Evolutionary conservation across 2,329 filamentous ascomycete species (phyloP).

Genomic region (Calonectria leucothoes): DNA sequence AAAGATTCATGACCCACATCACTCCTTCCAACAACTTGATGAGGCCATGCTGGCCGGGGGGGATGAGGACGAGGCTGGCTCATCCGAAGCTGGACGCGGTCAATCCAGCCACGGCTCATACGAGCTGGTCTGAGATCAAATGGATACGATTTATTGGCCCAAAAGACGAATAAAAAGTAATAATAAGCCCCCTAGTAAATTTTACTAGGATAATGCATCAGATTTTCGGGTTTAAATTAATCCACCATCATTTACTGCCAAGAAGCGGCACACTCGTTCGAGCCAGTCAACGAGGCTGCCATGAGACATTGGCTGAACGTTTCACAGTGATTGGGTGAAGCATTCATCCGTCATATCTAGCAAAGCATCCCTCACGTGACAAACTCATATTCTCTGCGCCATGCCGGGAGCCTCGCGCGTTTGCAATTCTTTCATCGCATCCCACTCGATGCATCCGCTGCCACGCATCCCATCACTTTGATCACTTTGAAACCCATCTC

Average conservation of each 20-base stretch:
- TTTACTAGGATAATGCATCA: background rate
- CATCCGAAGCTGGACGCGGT: background rate
- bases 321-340: background rate
- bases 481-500: background rate
- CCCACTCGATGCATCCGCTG: too few species aligned
- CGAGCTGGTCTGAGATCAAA: background rate
- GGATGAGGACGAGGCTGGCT: background rate
- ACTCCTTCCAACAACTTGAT: background rate
- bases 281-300: background rate
- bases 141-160: background rate
- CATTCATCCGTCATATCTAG: background rate
- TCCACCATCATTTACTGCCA: background rate
- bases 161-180: background rate
- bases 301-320: background rate
- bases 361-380: background rate
- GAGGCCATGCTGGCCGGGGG: background rate
- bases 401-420: background rate
- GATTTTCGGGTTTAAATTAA: background rate
- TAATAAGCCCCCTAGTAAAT: background rate
- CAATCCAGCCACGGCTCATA: background rate
- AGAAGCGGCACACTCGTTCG: too few species aligned
- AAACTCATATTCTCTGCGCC: background rate
- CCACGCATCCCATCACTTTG: too few species aligned
- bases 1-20: background rate
- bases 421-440: background rate